Conservation (phyloP, 2,329 filamentous ascomycete genomes). For the Westerdykella aurantiaca region DNA sequence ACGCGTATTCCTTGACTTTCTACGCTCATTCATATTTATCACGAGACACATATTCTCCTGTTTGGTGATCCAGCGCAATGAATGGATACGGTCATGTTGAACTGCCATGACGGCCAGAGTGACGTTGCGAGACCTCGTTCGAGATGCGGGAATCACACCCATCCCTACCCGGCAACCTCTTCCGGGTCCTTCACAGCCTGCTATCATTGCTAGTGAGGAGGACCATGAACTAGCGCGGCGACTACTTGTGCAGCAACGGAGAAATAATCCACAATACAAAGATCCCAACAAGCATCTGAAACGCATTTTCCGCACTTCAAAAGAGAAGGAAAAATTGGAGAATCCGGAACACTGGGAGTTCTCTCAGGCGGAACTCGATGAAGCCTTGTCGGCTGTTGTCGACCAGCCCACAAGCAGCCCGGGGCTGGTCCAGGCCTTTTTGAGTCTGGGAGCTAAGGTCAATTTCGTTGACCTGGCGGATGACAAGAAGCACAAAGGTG, state of each 20-base stretch:
- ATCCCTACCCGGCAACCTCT: slow-evolving; percentile 25
- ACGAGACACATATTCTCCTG: background rate
- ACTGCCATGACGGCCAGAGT: slow-evolving; percentile 24
- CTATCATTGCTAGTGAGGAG: slow-evolving; percentile 25
- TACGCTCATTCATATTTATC: background rate
- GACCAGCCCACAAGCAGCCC: slow-evolving; percentile 24
- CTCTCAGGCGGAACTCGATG: slow-evolving; percentile 33
- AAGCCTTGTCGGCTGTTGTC: slow-evolving; percentile 30
- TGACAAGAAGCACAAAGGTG: slow-evolving; percentile 17
- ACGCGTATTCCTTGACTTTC: slow-evolving; percentile 1
- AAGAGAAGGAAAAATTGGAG: slow-evolving; percentile 21
- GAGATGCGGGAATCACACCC: slow-evolving; percentile 23
- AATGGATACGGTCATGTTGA: background rate
- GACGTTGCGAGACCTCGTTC: slow-evolving; percentile 26
- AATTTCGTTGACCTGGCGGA: slow-evolving; percentile 21
- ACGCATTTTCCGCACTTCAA: slow-evolving; percentile 30
- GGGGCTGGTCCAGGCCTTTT: slow-evolving; percentile 30
- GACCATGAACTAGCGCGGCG: slow-evolving; percentile 26
- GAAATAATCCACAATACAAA: slow-evolving; percentile 25
- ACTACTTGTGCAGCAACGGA: slow-evolving; percentile 28
- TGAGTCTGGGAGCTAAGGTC: slow-evolving; percentile 31
- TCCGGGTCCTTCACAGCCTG: slow-evolving; percentile 27
- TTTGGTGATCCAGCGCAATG: no score
- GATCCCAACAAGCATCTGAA: slow-evolving; percentile 28
- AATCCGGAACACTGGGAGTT: slow-evolving; percentile 25